Base-by-base conservation (phyloP, 1,139 yeast genomes). In the Yamadazyma mexicana region DNA sequence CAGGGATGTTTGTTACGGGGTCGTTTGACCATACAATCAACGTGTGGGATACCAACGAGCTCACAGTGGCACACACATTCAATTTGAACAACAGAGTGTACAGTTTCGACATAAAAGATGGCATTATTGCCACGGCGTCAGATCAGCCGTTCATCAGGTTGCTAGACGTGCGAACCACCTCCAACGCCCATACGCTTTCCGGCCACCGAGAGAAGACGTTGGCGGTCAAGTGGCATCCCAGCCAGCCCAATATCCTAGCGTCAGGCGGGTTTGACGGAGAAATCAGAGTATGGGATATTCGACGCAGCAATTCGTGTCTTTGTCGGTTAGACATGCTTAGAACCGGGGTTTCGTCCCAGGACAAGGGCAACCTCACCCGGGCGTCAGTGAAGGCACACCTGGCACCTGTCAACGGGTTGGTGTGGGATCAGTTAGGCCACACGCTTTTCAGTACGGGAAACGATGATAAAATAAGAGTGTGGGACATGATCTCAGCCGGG, bases 1-100 rank as follows among this genome's bases (percentile, higher is more conserved):
- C 83, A 18, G 97, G 96, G 1, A 74, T 91, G 80, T 89, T 89
- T 64, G 73, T 88, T 9, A 75, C 89, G 2, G 80, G 89, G 0
- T 87, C 96, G 0, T 87, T 83, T 56, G 98, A 91, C 56, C 81
- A 79, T 44, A 74, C 79, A 0, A 77, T 89, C 22, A 86, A 83
- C 46, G 71, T 88, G 0, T 91, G 96, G 95, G 96, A 88, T 55
- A 76, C 96, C 0, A 75, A 76, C 43, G 66, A 75, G 20, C 62
- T 87, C 47, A 62, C 66, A 11, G 78, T 81, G 10, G 95, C 81
- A 0, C 87, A 86, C 51, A 61, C 77, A 2, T 86, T 87, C 50
- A 74, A 81, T 42, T 46, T 81, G 48, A 71, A 61, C 30, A 72
- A 50, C 55, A 62, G 82, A 18, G 75, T 83, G 1, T 74, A 79